Conservation (phyloP, 2,329 filamentous ascomycete genomes). For the Incumbomyces delicatus region DNA sequence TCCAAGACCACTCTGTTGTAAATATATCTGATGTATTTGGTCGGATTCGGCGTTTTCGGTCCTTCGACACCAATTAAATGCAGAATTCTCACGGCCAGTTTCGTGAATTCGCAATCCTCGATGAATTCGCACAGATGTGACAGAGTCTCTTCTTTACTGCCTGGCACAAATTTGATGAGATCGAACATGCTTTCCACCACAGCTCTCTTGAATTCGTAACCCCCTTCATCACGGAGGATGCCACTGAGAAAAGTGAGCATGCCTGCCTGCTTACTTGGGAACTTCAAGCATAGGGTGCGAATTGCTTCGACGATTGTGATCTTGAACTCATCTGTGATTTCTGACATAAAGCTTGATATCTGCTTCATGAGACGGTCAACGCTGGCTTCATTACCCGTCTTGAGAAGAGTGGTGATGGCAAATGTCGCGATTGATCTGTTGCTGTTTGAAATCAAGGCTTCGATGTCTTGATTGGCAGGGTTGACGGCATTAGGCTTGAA, state of each 20-base stretch:
- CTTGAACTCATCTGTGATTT: conserved; percentile 99
- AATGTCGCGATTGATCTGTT: conserved; percentile 98
- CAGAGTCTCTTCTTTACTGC: conserved; percentile 69
- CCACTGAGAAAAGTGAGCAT: conserved; percentile 96
- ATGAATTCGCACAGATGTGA: conserved; percentile 98
- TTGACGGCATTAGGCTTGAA: conserved; percentile 92
- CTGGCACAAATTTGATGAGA: conserved; percentile 95
- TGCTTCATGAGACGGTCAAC: conserved; percentile 98
- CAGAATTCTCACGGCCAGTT: conserved; percentile 87
- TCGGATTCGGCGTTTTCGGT: conserved; percentile 87
- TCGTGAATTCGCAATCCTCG: conserved; percentile 98
- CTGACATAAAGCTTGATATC: conserved; percentile 95
- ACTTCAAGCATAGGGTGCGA: conserved; percentile 90
- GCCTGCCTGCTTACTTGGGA: conserved; percentile 93
- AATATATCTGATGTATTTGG: conserved; percentile 98
- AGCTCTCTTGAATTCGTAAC: conserved; percentile 94
- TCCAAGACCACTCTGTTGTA: conserved; percentile 97
- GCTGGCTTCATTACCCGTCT: conserved; percentile 95
- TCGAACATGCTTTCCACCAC: conserved; percentile 99
- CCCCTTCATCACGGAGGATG: conserved; percentile 92
- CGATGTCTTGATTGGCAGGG: conserved; percentile 93
- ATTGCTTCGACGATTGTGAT: conserved; percentile 99
- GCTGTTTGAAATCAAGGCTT: conserved; percentile 89
- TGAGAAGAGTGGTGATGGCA: conserved; percentile 92
- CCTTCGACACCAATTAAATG: conserved; percentile 91